phyloP scores from a whole-genome alignment of 2,329 filamentous ascomycete species.

The Hypoxylon sp. region DNA sequence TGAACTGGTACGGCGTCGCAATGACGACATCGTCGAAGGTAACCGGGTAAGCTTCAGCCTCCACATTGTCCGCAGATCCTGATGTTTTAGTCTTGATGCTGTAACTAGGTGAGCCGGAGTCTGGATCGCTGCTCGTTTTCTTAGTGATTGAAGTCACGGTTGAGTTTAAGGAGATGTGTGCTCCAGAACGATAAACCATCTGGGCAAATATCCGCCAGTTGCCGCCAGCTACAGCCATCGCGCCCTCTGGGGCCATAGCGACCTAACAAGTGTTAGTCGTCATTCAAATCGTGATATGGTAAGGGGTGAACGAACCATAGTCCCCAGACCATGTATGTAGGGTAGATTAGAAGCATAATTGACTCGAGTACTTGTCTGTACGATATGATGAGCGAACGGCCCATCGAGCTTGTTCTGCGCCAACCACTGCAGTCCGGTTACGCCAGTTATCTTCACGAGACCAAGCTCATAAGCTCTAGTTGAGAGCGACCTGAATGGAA shows the following conservation, averaged over 20 bases:
- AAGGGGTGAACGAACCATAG: conserved; percentile 68
- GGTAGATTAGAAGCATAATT: conserved; percentile 93
- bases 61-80: conserved; percentile 30
- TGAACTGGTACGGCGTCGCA: conserved; percentile 85
- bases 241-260: conserved; percentile 88
- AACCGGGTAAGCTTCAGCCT: conserved; percentile 56
- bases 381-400: conserved; percentile 80
- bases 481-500: conserved; percentile 85
- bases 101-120: conserved; percentile 59
- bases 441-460: conserved; percentile 72
- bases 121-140: conserved; percentile 57
- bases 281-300: neutral
- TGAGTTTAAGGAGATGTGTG: conserved; percentile 73
- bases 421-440: conserved; percentile 81
- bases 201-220: conserved; percentile 95
- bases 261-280: conserved; percentile 58
- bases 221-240: conserved; percentile 81
- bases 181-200: conserved; percentile 76
- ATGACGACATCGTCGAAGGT: conserved; percentile 84
- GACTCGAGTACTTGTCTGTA: conserved; percentile 91
- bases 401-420: conserved; percentile 73
- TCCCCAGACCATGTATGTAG: conserved; percentile 88
- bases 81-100: conserved; percentile 55
- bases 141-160: conserved; percentile 71
- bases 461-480: conserved; percentile 75